Conservation (phyloP, 305 asterid species). For the Solanum hybrid region DNA sequence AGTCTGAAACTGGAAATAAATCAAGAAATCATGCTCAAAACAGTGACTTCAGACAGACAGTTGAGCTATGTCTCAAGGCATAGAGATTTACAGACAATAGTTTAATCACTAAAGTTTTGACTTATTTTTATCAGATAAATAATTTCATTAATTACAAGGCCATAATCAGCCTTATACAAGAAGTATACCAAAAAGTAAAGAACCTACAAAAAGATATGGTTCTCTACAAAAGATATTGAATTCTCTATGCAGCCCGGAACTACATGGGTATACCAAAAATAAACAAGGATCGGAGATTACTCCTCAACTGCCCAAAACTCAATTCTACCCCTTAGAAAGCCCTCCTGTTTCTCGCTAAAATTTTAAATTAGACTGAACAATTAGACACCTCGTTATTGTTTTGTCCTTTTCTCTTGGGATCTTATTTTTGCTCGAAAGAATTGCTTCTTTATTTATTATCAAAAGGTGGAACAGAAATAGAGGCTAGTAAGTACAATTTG, state of each 20-base stretch:
- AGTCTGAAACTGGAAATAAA: conserved; percentile 10
- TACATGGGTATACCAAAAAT: neutral
- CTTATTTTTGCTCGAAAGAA: neutral
- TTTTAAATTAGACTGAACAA: neutral
- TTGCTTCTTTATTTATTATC: neutral
- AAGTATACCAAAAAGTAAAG: neutral
- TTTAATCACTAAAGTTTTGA: neutral
- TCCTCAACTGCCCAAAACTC: neutral
- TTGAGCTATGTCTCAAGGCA: neutral
- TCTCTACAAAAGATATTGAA: neutral
- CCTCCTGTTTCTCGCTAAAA: neutral
- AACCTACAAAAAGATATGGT: neutral
- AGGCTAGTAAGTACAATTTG: neutral
- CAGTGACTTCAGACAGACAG: neutral
- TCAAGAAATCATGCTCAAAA: neutral
- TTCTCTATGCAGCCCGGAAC: neutral
- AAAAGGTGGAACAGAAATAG: neutral
- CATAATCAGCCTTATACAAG: neutral
- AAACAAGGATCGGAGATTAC: neutral
- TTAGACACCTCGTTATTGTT: neutral
- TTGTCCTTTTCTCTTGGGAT: neutral
- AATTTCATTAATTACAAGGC: neutral
- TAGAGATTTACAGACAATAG: neutral
- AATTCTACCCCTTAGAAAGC: neutral
- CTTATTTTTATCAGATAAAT: neutral